phyloP scores from a whole-genome alignment of 805 yeast species.

The Yamadazyma akitaensis region DNA sequence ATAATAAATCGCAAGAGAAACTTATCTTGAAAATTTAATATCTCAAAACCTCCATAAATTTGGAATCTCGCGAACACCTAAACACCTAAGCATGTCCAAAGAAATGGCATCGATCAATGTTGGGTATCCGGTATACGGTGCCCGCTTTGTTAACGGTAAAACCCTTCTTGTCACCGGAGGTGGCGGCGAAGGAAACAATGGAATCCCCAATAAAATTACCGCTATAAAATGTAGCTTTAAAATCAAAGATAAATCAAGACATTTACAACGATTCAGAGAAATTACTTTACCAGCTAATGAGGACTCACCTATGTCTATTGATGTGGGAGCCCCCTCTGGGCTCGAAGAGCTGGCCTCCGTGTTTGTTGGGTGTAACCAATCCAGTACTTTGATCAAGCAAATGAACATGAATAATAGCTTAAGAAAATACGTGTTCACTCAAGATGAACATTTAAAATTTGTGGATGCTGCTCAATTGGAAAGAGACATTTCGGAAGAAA shows the following conservation, averaged over 20 bases:
- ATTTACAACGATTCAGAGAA: conserved; percentile 61
- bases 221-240: conserved; percentile 58
- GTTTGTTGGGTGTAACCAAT: conserved; percentile 75
- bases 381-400: conserved; percentile 50
- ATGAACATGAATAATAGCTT: conserved; percentile 67
- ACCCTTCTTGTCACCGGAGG: conserved; percentile 83
- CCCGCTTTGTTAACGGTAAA: conserved; percentile 60
- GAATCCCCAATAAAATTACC: conserved; percentile 79
- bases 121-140: conserved; percentile 81
- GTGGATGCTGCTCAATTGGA: conserved; percentile 58
- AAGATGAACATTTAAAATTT: conserved; percentile 57
- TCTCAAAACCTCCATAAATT: neutral
- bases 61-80: neutral
- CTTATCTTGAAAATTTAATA: neutral
- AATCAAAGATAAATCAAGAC: conserved; percentile 36
- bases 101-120: conserved; percentile 36
- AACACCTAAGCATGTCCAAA: conserved; percentile 11
- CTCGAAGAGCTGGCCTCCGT: conserved; percentile 42
- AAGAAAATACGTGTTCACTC: conserved; percentile 57
- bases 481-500: conserved; percentile 35
- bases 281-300: conserved; percentile 58
- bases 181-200: conserved; percentile 92
- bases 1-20: neutral
- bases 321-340: conserved; percentile 28
- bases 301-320: conserved; percentile 87